Conservation (phyloP, 2,329 filamentous ascomycete genomes). For the Cyphellophora europaea region DNA sequence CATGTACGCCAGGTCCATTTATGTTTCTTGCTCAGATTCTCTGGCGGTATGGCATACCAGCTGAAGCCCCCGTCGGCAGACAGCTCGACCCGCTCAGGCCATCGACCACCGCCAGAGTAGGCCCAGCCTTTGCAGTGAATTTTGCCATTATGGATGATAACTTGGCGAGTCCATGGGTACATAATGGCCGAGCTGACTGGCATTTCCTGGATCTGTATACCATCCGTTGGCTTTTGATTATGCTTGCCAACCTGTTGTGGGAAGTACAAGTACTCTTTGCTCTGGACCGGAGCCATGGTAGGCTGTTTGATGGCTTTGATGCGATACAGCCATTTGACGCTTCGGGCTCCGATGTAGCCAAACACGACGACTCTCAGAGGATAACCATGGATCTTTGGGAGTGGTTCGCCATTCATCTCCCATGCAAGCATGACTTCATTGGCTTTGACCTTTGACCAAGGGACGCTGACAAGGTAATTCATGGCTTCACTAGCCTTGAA, state of each 20-base stretch:
- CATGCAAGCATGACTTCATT: constrained; percentile 60
- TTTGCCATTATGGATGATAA: constrained; percentile 48
- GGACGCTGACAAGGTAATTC: constrained; percentile 60
- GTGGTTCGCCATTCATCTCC: constrained; percentile 60
- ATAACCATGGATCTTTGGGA: constrained; percentile 57
- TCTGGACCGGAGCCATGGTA: constrained; percentile 51
- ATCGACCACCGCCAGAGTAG: constrained; percentile 49
- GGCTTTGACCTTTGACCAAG: constrained; percentile 56
- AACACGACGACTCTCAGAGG: constrained; percentile 54
- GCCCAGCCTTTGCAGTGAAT: constrained; percentile 55
- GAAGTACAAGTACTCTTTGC: constrained; percentile 59
- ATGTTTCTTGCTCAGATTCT: constrained; percentile 53
- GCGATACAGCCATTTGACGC: constrained; percentile 44
- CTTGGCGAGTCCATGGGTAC: too few species aligned
- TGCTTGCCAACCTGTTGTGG: constrained; percentile 59
- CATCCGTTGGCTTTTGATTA: constrained; percentile 48
- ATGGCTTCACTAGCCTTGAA: constrained; percentile 56
- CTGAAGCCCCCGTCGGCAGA: constrained; percentile 53
- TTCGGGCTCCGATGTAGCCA: constrained; percentile 57
- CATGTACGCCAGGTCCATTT: constrained; percentile 57
- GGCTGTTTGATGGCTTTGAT: constrained; percentile 47
- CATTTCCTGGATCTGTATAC: constrained; percentile 62
- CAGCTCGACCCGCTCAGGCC: constrained; percentile 56
- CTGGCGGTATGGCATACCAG: constrained; percentile 54
- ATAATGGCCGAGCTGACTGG: constrained; percentile 61